A percentile compares a stretch with the other conserved stretches of the same genome.
These are phyloP conservation scores for Curvularia verruculosa DNA, from an alignment of 2,329 filamentous ascomycete genomes.

Conservation along the genomic window DNA sequence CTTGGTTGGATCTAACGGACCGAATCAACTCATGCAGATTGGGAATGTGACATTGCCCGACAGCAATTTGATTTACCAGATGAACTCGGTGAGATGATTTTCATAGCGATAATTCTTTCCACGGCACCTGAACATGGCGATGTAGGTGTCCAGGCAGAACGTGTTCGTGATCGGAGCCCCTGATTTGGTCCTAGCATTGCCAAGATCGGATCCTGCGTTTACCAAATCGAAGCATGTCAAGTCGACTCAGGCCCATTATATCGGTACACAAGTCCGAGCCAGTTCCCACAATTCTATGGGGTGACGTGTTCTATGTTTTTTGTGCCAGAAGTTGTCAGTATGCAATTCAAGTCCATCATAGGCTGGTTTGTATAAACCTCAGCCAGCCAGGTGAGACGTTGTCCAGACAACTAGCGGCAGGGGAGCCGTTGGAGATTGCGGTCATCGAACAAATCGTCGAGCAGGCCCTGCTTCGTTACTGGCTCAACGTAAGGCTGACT, in stretches of 20 bases:
- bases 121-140: not conserved
- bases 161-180: not conserved
- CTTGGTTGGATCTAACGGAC: not conserved
- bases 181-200: not conserved
- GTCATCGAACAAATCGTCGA: not conserved
- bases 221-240: not conserved
- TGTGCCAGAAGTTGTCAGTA: not conserved
- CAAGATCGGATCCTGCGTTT: not conserved
- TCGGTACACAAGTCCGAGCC: not conserved
- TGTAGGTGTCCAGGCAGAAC: not conserved
- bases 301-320: not conserved
- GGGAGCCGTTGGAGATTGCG: not conserved
- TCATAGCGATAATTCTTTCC: not conserved
- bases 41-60: too few relatives aligned
- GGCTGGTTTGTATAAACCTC: not conserved
- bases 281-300: not conserved
- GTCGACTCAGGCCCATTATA: not conserved
- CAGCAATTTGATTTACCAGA: too few relatives aligned
- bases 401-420: not conserved
- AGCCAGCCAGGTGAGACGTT: not conserved
- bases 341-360: not conserved
- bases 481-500: not conserved
- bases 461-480: not conserved
- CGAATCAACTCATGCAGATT: not conserved
- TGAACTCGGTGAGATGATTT: too few relatives aligned